Evolutionary conservation across 352 stramenopile genomes (phyloP), one percentile per base, ranked within the genome.

Genomic region (Blastocystis hominis): DNA sequence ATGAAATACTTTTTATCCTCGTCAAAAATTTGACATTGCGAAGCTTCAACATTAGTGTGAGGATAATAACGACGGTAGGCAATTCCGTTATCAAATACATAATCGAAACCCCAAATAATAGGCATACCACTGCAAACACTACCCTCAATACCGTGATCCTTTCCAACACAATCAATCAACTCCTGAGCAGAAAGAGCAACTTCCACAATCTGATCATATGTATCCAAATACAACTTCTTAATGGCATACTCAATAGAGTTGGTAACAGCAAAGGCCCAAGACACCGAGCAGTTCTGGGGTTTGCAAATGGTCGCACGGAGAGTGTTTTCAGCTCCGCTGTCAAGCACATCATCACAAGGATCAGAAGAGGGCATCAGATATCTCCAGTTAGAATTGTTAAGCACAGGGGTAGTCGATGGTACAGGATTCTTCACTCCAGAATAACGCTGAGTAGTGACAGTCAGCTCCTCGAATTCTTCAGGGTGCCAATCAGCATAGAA

Each of bases 141-240:
- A 9, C 20, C 50, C 50, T 56, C 50, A 9, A 56, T 56, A 9
- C 50, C 50, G 50, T 56, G 20, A 9, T 56, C 50, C 50, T 56
- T 56, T 20, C 50, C 50, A 9, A 56, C 50, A 56, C 50, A 56
- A 20, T 56, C 50, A 20, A 56, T 56, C 50, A 69, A n/a, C 34
- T 69, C 64, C 64, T 76, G 64, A 76, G 66, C 66, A 76, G 66
- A 76, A 34, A 76, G 66, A 76, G 66, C 66, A 15, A 76, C 66
- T 0, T 76, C 66, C 1, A 76, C 4, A 0, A 76, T 3, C 66
- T 76, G 66, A 53, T 76, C 66, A 24, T 76, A 76, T 13, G 17
- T 38, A 0, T 76, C 66, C 38, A 76, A 34, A 38, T 76, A 76
- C 66, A 76, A 34, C 66, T 76, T 76, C 66, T 76, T 76, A 34